Base-by-base conservation (phyloP, 2,329 filamentous ascomycete species). In the Colletotrichum lindemuthianum region DNA sequence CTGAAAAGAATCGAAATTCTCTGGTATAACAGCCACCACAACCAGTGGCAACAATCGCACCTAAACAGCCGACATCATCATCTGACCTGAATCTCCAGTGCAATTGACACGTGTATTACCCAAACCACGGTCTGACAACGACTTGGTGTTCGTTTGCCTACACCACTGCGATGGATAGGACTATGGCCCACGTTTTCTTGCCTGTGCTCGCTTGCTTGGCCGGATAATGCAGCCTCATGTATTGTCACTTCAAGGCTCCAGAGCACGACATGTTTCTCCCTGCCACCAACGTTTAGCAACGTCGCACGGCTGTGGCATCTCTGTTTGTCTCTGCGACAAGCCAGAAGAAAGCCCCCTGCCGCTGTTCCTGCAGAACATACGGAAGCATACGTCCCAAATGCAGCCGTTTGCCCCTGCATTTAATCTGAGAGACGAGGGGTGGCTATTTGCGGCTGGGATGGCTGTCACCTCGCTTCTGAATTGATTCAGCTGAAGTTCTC, bases 261-360 rank as follows among this genome's bases (percentile, higher is more conserved):
- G 3, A 36, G 47, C 50, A 34, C 9, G 13, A 10, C 34, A 16
- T 56, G 34, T 56, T 11, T 61, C 45, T 65, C 50, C 24, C 40
- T 56, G 40, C 48, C 13, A 24, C 15, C n/a, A n/a, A 34, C 45
- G 34, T 56, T n/a, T 61, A 34, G 40, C 50, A n/a, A 39, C 10
- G 47, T 61, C 24, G 40, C 34, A 48, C 47, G 43, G 15, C 15
- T 44, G 45, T 44, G 40, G 12, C 16, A 55, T 60, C 44, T 51
- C 16, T 33, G 45, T 43, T 43, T 52, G 51, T 56, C 24, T 32
- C 15, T 45, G 40, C 39, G 45, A 63, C 45, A 51, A 65, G 34
- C 36, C 51, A 47, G 40, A n/a, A 12, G 12, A 45, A 45, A 16
- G 37, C 41, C 51, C 36, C 39, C 58, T 48, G 47, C 51, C 47